Evolutionary conservation across 225 moss, liverwort and hornwort species (phyloP), one percentile per base, ranked within the genome.

Genomic region (Rhytidiadelphus loreus): DNA sequence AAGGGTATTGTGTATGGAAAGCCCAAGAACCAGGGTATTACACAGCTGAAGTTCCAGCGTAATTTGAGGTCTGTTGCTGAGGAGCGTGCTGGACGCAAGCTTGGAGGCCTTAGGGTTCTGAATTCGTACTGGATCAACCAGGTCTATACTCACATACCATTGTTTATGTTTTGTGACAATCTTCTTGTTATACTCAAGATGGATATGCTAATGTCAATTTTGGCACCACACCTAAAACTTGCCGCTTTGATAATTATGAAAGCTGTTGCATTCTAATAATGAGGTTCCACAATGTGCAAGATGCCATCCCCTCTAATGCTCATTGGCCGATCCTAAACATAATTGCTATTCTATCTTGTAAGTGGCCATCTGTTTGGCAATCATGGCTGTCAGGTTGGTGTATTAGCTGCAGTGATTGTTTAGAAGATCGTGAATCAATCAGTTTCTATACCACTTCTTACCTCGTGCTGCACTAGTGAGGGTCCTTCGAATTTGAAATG

Each of bases 81-180:
- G 93, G 97, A 97, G 93, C 95, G 97, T 83, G 97, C 97, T 12
- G 97, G 97, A 87, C 95, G 97, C 72, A 97, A 95, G 90, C 95
- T 97, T 26, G 97, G 96, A 76, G 95, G 96, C 39, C 90, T 97
- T 62, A 92, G 96, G 92, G 97, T 97, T 28, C 88, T 97, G 58
- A 96, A 97, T 77, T 96, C 96, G 20, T 97, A 97, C 89, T 97
- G 97, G 97, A 97, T 97, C 86, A 97, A 97, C 79, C 97, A 96
- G 96, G 96, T 97, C 23, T 75, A 68, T 78, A 56, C n/a, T 8
- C 41, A 28, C 22, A 29, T 53, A 22, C 52, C 43, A 59, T 60
- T 43, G 29, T 28, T 23, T 55, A 26, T 59, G 68, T 55, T 82
- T 20, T 52, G 11, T 22, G 57, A 52, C 26, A 16, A 72, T 48